phyloP scores from a whole-genome alignment of 1,284 basidiomycete species.

The Pseudozyma hubeiensis region DNA sequence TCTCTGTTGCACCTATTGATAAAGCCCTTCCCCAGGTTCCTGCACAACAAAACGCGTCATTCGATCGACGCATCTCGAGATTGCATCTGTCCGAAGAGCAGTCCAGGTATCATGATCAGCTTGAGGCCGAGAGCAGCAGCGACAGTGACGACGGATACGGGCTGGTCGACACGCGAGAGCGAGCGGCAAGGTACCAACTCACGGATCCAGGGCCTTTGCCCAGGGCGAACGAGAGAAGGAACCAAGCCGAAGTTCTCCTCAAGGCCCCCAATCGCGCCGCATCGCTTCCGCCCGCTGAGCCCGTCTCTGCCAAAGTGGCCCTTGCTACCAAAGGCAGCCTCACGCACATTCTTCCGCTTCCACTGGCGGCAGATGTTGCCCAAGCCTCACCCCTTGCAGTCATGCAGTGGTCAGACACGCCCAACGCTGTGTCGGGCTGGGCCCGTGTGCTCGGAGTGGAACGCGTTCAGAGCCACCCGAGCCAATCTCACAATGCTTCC shows the following conservation, averaged over 20 bases:
- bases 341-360: constrained; percentile 46
- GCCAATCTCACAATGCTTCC: too few relatives aligned
- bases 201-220: constrained; percentile 30
- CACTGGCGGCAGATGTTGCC: constrained; percentile 35
- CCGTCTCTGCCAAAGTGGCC: constrained; percentile 36
- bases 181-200: constrained; percentile 24
- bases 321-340: constrained; percentile 39
- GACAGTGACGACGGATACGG: constrained; percentile 20
- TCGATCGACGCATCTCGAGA: constrained; percentile 32
- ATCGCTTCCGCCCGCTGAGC: constrained; percentile 21
- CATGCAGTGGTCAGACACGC: constrained; percentile 51
- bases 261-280: constrained; percentile 11
- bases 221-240: not conserved
- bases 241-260: not conserved
- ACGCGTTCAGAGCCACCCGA: constrained; percentile 7
- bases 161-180: constrained; percentile 4
- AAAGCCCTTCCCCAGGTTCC: constrained; percentile 36
- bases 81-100: constrained; percentile 29
- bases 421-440: constrained; percentile 52
- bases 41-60: constrained; percentile 32
- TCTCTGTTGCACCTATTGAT: constrained; percentile 6
- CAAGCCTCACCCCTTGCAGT: constrained; percentile 32
- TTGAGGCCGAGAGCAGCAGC: constrained; percentile 35
- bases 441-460: constrained; percentile 49
- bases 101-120: constrained; percentile 27